These are phyloP conservation scores for Macaranga tanarius DNA, from an alignment of 441 rosid genomes.

Conservation along the genomic window DNA sequence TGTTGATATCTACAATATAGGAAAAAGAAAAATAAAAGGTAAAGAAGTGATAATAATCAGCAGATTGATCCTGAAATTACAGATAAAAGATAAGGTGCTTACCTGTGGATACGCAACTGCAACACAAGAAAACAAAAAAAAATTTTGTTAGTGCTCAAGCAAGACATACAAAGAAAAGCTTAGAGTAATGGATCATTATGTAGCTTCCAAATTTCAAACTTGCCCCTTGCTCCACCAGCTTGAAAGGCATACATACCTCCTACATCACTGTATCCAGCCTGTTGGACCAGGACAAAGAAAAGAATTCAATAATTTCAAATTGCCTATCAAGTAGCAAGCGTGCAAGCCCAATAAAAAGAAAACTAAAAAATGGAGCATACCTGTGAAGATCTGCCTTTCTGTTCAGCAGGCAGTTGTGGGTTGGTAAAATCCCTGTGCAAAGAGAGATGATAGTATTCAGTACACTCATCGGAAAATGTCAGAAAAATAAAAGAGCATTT, in stretches of 20 bases:
- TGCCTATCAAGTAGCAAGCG: background rate
- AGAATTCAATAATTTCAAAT: constrained; percentile 20
- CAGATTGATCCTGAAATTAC: constrained; percentile 3
- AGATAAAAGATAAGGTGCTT: constrained; percentile 31
- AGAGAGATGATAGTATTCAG: constrained; percentile 11
- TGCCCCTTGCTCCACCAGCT: constrained; percentile 32
- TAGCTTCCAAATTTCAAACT: constrained; percentile 16
- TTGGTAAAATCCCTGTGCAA: constrained; percentile 83
- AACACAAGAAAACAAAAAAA: constrained; percentile 30
- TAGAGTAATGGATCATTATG: constrained; percentile 10
- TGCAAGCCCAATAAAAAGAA: background rate
- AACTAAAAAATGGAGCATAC: constrained; percentile 39
- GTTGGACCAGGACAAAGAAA: constrained; percentile 34
- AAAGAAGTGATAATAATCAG: background rate
- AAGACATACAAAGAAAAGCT: constrained; percentile 21
- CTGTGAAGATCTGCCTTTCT: constrained; percentile 87
- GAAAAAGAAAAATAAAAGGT: background rate
- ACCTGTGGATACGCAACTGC: constrained; percentile 97
- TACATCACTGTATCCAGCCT: constrained; percentile 82
- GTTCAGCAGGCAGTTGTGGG: constrained; percentile 89
- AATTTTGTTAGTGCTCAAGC: constrained; percentile 25
- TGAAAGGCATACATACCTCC: constrained; percentile 59
- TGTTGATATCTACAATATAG: background rate
- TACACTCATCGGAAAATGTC: constrained; percentile 1
- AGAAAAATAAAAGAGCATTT: constrained; percentile 13